Conservation (phyloP, 192 early-diverging fungal genomes). For the Mortierella claussenii region DNA sequence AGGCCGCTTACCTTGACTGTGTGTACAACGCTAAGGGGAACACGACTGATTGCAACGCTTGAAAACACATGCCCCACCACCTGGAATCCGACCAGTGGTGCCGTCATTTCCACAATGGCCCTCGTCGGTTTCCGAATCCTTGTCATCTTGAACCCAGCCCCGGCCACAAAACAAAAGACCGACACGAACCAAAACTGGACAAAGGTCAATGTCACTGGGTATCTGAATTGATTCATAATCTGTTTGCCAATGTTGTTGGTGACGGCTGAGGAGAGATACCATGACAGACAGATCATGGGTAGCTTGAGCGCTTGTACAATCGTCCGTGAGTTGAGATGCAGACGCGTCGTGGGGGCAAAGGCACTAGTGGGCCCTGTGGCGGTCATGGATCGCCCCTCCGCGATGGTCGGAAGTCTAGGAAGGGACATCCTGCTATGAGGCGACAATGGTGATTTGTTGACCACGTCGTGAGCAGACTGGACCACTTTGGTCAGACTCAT, state of each 20-base stretch:
- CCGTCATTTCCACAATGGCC: conserved; percentile 66
- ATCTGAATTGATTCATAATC: conserved; percentile 78
- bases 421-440: conserved; percentile 21
- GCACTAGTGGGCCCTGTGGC: conserved; percentile 7
- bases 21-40: conserved; percentile 88
- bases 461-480: conserved; percentile 38
- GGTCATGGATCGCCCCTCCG: neutral
- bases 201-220: conserved; percentile 86
- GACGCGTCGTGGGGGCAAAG: conserved; percentile 18
- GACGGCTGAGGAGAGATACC: conserved; percentile 88
- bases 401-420: conserved; percentile 9
- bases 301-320: conserved; percentile 17
- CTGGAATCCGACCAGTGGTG: conserved; percentile 82
- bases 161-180: conserved; percentile 65
- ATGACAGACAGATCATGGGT: conserved; percentile 66
- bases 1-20: conserved; percentile 90
- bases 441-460: conserved; percentile 8
- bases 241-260: conserved; percentile 89
- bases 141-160: conserved; percentile 53
- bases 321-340: neutral
- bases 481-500: conserved; percentile 36
- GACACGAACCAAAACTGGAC: conserved; percentile 86
- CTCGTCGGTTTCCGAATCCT: conserved; percentile 63
- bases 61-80: conserved; percentile 89
- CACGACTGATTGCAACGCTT: conserved; percentile 74